phyloP scores from a whole-genome alignment of 345 rosid genomes.

The Citrus sp. region DNA sequence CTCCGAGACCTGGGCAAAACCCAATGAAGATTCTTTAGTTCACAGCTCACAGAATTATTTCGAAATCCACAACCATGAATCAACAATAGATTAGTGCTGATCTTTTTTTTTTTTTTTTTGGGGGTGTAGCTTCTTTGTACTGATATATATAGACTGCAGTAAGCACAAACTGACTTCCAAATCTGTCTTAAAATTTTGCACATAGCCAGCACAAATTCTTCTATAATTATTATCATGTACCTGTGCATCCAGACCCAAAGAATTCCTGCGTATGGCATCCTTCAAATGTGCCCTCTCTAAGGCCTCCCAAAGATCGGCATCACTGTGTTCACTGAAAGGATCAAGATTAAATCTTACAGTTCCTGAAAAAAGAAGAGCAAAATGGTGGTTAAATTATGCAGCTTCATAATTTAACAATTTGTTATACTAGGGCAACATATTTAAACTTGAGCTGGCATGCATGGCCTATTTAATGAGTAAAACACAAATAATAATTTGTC shows the following conservation, averaged over 20 bases:
- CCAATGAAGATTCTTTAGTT: constrained; percentile 11
- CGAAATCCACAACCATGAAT: neutral
- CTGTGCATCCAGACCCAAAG: constrained; percentile 90
- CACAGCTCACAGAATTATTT: neutral
- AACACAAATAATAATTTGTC: neutral
- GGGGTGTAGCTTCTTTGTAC: neutral
- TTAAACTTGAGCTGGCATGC: neutral
- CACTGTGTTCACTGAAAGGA: constrained; percentile 95
- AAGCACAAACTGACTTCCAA: constrained; percentile 5
- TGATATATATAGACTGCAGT: neutral
- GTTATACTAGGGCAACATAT: neutral
- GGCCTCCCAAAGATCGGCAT: constrained; percentile 98
- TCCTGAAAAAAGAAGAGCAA: constrained; percentile 42
- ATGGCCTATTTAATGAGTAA: neutral
- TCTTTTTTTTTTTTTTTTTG: too few species aligned
- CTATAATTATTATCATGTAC: constrained; percentile 31
- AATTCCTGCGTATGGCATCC: constrained; percentile 81
- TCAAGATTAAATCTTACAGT: constrained; percentile 95
- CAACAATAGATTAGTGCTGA: neutral
- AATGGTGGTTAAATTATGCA: neutral
- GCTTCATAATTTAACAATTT: neutral
- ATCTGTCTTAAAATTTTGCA: neutral
- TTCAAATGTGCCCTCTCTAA: constrained; percentile 87
- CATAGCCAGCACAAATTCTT: neutral
- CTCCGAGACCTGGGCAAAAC: constrained; percentile 65